Percentiles rank a stretch among this genome's conserved stretches.
Conservation (phyloP, 2,329 filamentous ascomycete species). For the Paramyrothecium sp. region DNA sequence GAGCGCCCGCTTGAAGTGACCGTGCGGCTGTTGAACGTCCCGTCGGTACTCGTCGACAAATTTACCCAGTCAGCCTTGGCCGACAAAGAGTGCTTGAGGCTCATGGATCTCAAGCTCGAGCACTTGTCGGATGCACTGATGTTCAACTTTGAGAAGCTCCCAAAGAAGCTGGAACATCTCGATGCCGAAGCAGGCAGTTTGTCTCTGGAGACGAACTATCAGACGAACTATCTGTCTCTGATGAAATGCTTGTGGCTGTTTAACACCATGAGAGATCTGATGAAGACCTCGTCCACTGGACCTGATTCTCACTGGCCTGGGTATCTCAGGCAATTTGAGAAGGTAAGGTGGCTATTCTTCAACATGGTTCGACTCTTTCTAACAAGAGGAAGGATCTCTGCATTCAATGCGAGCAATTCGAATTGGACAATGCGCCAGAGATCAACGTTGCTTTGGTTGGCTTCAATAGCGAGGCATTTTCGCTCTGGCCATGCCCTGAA, state of each 20-base stretch:
- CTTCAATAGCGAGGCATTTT: slow-evolving; percentile 19
- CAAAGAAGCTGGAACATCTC: slow-evolving; percentile 6
- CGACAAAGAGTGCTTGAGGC: slow-evolving; percentile 14
- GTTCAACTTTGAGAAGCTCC: slow-evolving; percentile 22
- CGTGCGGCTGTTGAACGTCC: slow-evolving; percentile 12
- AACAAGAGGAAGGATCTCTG: slow-evolving; percentile 21
- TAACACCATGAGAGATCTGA: slow-evolving; percentile 8
- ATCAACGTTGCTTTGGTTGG: slow-evolving; percentile 5
- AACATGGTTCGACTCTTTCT: slow-evolving; percentile 1
- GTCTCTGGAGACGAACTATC: slow-evolving; percentile 20
- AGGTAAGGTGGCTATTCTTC: slow-evolving; percentile 16
- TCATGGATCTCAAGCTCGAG: slow-evolving; percentile 17
- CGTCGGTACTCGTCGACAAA: slow-evolving; percentile 16
- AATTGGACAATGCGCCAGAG: slow-evolving; percentile 21
- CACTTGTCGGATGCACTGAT: slow-evolving; percentile 31
- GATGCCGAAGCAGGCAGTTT: slow-evolving; percentile 19
- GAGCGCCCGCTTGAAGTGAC: slow-evolving; percentile 15
- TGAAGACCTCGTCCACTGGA: slow-evolving; percentile 9
- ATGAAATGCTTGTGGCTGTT: slow-evolving; percentile 32
- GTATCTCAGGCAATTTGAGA: slow-evolving; percentile 26
- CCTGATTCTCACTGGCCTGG: slow-evolving; percentile 33
- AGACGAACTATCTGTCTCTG: slow-evolving; percentile 25
- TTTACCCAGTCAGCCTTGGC: slow-evolving; percentile 18
- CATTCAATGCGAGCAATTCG: slow-evolving; percentile 20
- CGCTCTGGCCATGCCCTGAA: slow-evolving; percentile 28